These are phyloP conservation scores for Alternaria sp. DNA, from an alignment of 2,329 filamentous ascomycete genomes.

Conservation along the genomic window DNA sequence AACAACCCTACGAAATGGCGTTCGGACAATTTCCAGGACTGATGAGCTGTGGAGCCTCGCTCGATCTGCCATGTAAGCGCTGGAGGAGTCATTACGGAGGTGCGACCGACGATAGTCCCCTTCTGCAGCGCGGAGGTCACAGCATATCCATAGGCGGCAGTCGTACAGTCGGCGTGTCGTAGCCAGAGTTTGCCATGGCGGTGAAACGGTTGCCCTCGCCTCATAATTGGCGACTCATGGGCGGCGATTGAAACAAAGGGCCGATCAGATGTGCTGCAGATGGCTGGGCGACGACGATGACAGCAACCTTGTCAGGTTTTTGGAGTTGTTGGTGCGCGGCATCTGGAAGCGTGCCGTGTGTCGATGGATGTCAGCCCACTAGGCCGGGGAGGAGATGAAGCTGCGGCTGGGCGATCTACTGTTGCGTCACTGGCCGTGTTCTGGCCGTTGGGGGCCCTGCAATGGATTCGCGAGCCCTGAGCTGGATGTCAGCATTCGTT, in stretches of 20 bases:
- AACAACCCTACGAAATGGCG: conserved; percentile 17
- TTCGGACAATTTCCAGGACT: conserved; percentile 2
- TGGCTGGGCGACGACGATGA: conserved; percentile 5
- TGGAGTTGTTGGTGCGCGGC: conserved; percentile 11
- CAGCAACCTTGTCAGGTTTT: conserved; percentile 1
- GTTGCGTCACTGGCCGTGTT: conserved; percentile 18
- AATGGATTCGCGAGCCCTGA: background rate
- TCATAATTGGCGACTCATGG: conserved; percentile 27
- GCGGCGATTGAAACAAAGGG: conserved; percentile 27
- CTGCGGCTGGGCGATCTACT: conserved; percentile 4
- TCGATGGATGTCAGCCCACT: conserved; percentile 14
- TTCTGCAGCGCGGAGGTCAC: conserved; percentile 33
- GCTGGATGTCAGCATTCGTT: conserved; percentile 1
- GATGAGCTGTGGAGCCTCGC: conserved; percentile 8
- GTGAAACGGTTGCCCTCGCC: conserved; percentile 31
- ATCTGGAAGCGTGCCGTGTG: conserved; percentile 10
- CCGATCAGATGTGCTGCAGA: conserved; percentile 7
- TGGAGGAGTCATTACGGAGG: conserved; percentile 15
- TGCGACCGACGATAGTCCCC: conserved; percentile 31
- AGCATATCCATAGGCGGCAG: conserved; percentile 32
- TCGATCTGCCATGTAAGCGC: conserved; percentile 11
- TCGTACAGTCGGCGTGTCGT: conserved; percentile 33
- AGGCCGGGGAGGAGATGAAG: conserved; percentile 17
- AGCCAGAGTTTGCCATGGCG: conserved; percentile 28
- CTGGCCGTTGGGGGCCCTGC: conserved; percentile 13